phyloP scores from a whole-genome alignment of 345 rosid species.

The Physaria fendleri region DNA sequence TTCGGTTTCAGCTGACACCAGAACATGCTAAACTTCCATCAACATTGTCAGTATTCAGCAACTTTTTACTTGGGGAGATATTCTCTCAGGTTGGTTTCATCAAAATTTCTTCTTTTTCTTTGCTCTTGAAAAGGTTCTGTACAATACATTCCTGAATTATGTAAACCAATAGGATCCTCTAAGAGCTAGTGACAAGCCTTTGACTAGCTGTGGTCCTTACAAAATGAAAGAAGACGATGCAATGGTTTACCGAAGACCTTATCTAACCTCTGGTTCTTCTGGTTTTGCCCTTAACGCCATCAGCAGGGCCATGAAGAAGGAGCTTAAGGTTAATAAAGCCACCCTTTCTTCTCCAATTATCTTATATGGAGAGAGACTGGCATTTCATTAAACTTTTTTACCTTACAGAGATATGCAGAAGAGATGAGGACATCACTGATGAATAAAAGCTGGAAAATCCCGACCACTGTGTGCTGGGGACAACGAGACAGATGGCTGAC shows the following conservation, averaged over 20 bases:
- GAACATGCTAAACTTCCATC: conserved; percentile 84
- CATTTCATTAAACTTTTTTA: neutral
- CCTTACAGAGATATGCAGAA: conserved; percentile 56
- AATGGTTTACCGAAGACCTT: conserved; percentile 88
- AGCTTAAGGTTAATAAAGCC: conserved; percentile 50
- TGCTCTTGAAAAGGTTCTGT: neutral
- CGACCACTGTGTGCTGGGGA: conserved; percentile 85
- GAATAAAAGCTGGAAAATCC: conserved; percentile 62
- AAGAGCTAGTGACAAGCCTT: conserved; percentile 89
- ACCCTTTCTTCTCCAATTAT: neutral
- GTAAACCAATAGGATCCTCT: conserved; percentile 58
- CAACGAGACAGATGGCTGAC: conserved; percentile 81
- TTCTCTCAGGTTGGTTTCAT: conserved; percentile 67
- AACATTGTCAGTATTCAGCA: conserved; percentile 78
- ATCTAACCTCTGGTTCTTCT: conserved; percentile 87
- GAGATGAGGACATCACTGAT: conserved; percentile 46
- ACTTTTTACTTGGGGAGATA: conserved; percentile 85
- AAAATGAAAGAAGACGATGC: conserved; percentile 95
- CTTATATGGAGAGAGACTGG: neutral
- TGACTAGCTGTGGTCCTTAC: conserved; percentile 85
- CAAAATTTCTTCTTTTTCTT: neutral
- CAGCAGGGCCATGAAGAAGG: conserved; percentile 83
- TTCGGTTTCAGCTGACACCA: conserved; percentile 48
- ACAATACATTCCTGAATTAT: neutral
- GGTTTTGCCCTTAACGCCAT: conserved; percentile 88